These are phyloP conservation scores for Penicillium sp. DNA, from an alignment of 2,329 filamentous ascomycete species.

Conservation along the genomic window DNA sequence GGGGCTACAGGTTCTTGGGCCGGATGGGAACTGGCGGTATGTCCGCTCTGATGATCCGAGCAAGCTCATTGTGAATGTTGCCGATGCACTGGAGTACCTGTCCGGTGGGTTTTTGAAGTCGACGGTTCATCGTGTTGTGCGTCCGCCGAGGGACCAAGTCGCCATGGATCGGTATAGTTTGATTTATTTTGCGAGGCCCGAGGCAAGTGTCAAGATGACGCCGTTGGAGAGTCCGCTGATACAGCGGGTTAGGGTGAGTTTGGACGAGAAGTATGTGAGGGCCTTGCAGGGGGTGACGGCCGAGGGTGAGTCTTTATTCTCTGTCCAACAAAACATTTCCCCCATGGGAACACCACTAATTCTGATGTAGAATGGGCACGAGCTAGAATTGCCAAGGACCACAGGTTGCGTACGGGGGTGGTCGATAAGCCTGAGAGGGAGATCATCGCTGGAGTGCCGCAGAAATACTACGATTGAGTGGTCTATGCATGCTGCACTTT, in stretches of 20 bases:
- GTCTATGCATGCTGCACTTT: too few species aligned
- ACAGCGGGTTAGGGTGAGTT: neutral
- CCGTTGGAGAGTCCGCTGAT: slow-evolving; percentile 1
- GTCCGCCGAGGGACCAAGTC: neutral
- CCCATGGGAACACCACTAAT: neutral
- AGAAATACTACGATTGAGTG: neutral
- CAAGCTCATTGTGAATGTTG: neutral
- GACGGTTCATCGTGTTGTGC: neutral
- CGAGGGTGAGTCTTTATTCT: neutral
- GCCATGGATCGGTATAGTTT: neutral
- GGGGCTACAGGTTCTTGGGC: neutral
- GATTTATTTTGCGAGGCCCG: neutral
- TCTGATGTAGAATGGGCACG: slow-evolving; percentile 5
- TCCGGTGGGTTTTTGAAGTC: neutral
- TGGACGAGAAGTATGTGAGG: neutral
- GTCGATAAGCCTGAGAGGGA: neutral
- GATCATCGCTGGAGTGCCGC: neutral
- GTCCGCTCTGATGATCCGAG: neutral
- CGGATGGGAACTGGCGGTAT: neutral
- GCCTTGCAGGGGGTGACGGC: slow-evolving; percentile 1
- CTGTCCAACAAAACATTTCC: neutral
- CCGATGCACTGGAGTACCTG: neutral
- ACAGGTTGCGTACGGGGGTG: neutral
- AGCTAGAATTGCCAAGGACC: slow-evolving; percentile 4
- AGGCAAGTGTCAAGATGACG: neutral